Conservation (phyloP, 495 filamentous ascomycete genomes). For the Hyaloscypha hepaticicola region DNA sequence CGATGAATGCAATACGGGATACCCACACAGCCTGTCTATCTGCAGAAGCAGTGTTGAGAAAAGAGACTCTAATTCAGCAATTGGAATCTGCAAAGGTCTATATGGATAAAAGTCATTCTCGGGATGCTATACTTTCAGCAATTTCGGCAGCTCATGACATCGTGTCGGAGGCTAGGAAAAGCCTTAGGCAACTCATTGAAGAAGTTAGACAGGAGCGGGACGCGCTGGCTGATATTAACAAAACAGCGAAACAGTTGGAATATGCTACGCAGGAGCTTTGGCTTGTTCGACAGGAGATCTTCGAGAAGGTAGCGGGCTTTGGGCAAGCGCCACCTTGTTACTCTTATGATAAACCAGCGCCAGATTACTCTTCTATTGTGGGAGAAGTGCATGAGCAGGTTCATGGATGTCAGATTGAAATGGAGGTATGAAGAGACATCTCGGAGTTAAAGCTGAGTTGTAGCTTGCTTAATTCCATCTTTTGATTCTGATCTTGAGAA, state of each 20-base stretch:
- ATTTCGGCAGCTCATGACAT: not conserved
- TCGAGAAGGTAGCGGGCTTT: constrained; percentile 10
- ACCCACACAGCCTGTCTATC: not conserved
- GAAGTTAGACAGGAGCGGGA: not conserved
- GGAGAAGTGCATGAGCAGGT: not conserved
- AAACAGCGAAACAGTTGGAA: constrained; percentile 5
- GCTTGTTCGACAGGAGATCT: not conserved
- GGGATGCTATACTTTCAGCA: not conserved
- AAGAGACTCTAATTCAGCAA: not conserved
- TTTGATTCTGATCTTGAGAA: no score
- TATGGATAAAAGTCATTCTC: not conserved
- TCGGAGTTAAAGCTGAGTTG: no score
- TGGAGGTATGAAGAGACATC: not conserved
- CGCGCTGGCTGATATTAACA: not conserved
- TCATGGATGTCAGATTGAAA: not conserved
- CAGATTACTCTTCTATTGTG: not conserved
- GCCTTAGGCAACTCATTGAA: not conserved
- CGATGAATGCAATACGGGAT: no score
- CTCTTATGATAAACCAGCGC: not conserved
- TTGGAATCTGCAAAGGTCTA: not conserved
- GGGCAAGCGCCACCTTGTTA: constrained; percentile 2
- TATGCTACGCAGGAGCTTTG: not conserved
- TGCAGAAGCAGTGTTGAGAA: not conserved
- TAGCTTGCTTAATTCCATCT: no score
- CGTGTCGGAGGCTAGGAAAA: not conserved